Evolutionary conservation across 306 rosid genomes (phyloP).

Genomic region (Delonix regia): DNA sequence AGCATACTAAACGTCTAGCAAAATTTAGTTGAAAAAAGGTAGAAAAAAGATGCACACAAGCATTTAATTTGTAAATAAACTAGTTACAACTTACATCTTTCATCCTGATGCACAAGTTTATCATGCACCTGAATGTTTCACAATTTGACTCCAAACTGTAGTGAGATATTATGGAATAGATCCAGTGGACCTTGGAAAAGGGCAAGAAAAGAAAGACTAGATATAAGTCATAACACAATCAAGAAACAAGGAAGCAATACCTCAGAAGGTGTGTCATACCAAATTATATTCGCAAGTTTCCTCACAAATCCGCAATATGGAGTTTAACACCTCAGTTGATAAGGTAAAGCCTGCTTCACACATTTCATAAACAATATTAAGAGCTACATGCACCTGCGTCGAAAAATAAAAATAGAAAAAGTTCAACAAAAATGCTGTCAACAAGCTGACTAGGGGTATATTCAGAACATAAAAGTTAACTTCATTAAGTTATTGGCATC

Average conservation of each 20-base stretch:
- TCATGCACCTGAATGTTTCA: slow-evolving; percentile 76
- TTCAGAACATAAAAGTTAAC: slow-evolving; percentile 6
- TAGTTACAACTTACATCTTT: slow-evolving; percentile 69
- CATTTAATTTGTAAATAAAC: slow-evolving; percentile 17
- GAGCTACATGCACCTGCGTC: slow-evolving; percentile 69
- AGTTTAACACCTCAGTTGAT: slow-evolving; percentile 49
- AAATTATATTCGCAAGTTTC: slow-evolving; percentile 63
- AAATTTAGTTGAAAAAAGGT: not conserved
- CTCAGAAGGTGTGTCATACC: slow-evolving; percentile 50
- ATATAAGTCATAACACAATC: slow-evolving; percentile 6
- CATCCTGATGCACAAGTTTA: slow-evolving; percentile 58
- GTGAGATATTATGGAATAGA: slow-evolving; percentile 58
- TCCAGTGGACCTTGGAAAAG: slow-evolving; percentile 60
- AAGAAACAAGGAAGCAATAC: slow-evolving; percentile 17
- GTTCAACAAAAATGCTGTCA: slow-evolving; percentile 13
- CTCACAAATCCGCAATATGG: slow-evolving; percentile 58
- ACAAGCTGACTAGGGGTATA: slow-evolving; percentile 6
- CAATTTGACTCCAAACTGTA: slow-evolving; percentile 47
- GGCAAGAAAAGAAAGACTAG: slow-evolving; percentile 27
- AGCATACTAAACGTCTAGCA: not conserved
- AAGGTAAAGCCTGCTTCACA: slow-evolving; percentile 59
- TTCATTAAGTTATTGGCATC: not conserved
- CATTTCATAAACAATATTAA: slow-evolving; percentile 69
- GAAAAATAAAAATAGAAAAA: slow-evolving; percentile 10
- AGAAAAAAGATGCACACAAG: slow-evolving; percentile 27